Conservation (phyloP, 805 yeast genomes). For the Candida ortonii region DNA sequence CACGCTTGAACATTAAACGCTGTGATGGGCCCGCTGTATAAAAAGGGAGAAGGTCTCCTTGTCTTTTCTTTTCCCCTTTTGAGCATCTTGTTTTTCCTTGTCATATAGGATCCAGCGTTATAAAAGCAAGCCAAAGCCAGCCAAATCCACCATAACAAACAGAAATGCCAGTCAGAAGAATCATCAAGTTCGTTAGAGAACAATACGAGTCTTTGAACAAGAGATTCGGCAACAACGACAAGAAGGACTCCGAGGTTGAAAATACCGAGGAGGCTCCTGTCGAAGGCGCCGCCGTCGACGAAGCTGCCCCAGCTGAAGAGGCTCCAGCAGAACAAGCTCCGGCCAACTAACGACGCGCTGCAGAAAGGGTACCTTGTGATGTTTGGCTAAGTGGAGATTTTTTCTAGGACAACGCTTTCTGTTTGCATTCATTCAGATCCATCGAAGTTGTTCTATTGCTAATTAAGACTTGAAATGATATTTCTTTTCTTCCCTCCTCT, state of each 20-base stretch:
- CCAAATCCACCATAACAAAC: slow-evolving; percentile 1
- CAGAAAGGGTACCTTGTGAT: slow-evolving; percentile 9
- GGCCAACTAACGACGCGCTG: slow-evolving; percentile 13
- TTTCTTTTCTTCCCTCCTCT: slow-evolving; percentile 11
- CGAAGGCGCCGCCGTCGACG: slow-evolving; percentile 16
- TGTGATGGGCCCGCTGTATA: slow-evolving; percentile 11
- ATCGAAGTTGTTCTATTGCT: slow-evolving; percentile 5
- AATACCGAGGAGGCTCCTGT: slow-evolving; percentile 15
- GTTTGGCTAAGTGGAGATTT: no score
- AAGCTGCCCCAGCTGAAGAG: slow-evolving; percentile 20
- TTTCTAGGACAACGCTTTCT: slow-evolving; percentile 3
- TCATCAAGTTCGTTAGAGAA: slow-evolving; percentile 29
- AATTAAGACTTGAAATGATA: slow-evolving; percentile 2
- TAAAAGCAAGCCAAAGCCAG: slow-evolving; percentile 4
- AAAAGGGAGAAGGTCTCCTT: slow-evolving; percentile 7
- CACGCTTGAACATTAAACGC: slow-evolving; percentile 12
- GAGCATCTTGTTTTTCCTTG: slow-evolving; percentile 3
- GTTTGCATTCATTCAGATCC: slow-evolving; percentile 18
- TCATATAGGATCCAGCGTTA: not conserved
- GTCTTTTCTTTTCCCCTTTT: slow-evolving; percentile 1
- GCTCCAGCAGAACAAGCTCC: slow-evolving; percentile 19
- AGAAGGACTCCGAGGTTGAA: slow-evolving; percentile 14
- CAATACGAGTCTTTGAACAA: slow-evolving; percentile 32
- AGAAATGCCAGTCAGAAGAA: slow-evolving; percentile 36
- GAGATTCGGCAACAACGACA: slow-evolving; percentile 25